Evolutionary conservation across 139 green algal genomes (phyloP), one percentile per base, ranked within the genome.

Genomic region (Yamagishiella unicocca): DNA sequence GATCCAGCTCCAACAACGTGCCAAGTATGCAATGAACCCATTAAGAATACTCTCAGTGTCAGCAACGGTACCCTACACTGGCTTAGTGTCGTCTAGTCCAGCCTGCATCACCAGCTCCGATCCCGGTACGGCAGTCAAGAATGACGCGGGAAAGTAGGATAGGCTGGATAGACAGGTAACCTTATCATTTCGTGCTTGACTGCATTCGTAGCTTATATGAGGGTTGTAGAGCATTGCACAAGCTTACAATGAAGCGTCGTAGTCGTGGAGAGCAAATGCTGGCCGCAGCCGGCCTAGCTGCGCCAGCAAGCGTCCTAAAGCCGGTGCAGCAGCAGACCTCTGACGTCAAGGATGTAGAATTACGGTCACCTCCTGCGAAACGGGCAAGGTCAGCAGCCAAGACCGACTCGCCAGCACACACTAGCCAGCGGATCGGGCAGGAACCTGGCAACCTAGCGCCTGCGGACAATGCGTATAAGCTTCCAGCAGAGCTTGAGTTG

Each of bases 1-100:
- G 74, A 87, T n/a, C 91, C 91, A 14, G 79, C 87, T 19, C 91
- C 91, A 0, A 93, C 45, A 0, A 93, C 45, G 40, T 93, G 87
- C 58, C 58, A 83, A 25, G 33, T 22, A 31, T 27, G 50, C 82
- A 24, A 55, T 66, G 64, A 31, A 29, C 14, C 33, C 66, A 74
- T 74, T n/a, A 31, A 74, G 2, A 27, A 74, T 74, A 74, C n/a
- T n/a, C n/a, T n/a, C n/a, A n/a, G n/a, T n/a, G n/a, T n/a, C n/a
- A n/a, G n/a, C n/a, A n/a, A n/a, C n/a, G n/a, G n/a, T n/a, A n/a
- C n/a, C n/a, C n/a, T n/a, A n/a, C n/a, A n/a, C n/a, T n/a, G n/a
- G n/a, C n/a, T n/a, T n/a, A n/a, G n/a, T n/a, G n/a, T n/a, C n/a
- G n/a, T n/a, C n/a, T n/a, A n/a, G n/a, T n/a, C n/a, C n/a, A n/a